Evolutionary conservation across 805 yeast species (phyloP).

Genomic region (Nakazawaea molendinolei): DNA sequence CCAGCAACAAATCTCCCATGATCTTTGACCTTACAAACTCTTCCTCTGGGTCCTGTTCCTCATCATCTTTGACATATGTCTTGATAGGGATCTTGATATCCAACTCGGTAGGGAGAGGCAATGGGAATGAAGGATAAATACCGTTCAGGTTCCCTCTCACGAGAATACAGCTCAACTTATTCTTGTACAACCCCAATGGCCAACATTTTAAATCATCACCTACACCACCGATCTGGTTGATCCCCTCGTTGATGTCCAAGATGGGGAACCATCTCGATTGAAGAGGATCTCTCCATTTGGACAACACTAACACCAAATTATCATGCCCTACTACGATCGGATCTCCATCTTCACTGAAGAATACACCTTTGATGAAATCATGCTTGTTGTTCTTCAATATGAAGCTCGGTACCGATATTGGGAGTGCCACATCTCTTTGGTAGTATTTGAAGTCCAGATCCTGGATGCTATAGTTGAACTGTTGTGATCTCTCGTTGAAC

Average conservation of each 20-base stretch:
- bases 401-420: slow-evolving; percentile 23
- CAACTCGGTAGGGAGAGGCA: slow-evolving; percentile 78
- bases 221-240: slow-evolving; percentile 39
- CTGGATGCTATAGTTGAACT: slow-evolving; percentile 27
- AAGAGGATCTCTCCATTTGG: slow-evolving; percentile 69
- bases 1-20: slow-evolving; percentile 56
- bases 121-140: slow-evolving; percentile 73
- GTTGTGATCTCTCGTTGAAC: slow-evolving; percentile 15
- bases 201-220: slow-evolving; percentile 66
- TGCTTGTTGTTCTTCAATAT: slow-evolving; percentile 9
- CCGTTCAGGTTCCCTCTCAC: slow-evolving; percentile 47
- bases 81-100: slow-evolving; percentile 61
- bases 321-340: slow-evolving; percentile 84
- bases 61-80: slow-evolving; percentile 22
- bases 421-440: slow-evolving; percentile 40
- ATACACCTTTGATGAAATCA: slow-evolving; percentile 52
- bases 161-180: slow-evolving; percentile 66
- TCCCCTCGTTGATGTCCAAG: slow-evolving; percentile 50
- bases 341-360: slow-evolving; percentile 84
- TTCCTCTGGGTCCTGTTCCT: slow-evolving; percentile 48
- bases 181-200: slow-evolving; percentile 79
- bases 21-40: slow-evolving; percentile 52
- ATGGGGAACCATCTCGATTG: slow-evolving; percentile 89
- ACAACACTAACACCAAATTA: slow-evolving; percentile 61
- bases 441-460: slow-evolving; percentile 30